phyloP scores from a whole-genome alignment of 352 stramenopile genomes.

The Pythium vanterpoolii region DNA sequence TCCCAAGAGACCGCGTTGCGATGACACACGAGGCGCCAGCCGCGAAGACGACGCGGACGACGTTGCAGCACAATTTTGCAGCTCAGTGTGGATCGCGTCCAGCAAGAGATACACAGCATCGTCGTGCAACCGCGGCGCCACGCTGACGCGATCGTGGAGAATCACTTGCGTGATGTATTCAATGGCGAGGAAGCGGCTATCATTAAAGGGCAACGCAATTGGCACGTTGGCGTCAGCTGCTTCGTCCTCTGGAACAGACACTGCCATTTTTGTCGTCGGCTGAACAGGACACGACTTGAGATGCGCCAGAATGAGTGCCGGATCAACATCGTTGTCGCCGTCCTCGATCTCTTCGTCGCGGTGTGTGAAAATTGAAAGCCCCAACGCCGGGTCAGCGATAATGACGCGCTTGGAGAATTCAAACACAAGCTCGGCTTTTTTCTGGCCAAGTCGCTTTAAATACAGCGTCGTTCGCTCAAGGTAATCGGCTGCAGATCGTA shows the following conservation, averaged over 20 bases:
- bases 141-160: conserved; percentile 26
- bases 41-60: conserved; percentile 8
- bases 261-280: background rate
- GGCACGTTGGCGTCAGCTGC: conserved; percentile 3
- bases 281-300: conserved; percentile 55
- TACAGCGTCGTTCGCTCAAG: conserved; percentile 65
- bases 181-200: conserved; percentile 68
- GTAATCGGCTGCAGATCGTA: conserved; percentile 47
- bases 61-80: conserved; percentile 14
- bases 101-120: conserved; percentile 79
- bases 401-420: conserved; percentile 79
- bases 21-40: conserved; percentile 55
- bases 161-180: conserved; percentile 81
- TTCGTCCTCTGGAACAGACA: background rate
- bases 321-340: conserved; percentile 60
- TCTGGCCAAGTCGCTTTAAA: conserved; percentile 55
- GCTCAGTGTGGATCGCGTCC: conserved; percentile 55
- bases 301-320: conserved; percentile 54
- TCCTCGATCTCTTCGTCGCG: conserved; percentile 37
- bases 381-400: conserved; percentile 44
- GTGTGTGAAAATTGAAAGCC: conserved; percentile 78
- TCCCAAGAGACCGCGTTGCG: conserved; percentile 53
- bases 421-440: conserved; percentile 69
- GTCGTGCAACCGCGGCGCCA: conserved; percentile 61
- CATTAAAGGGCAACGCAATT: conserved; percentile 46